Evolutionary conservation across 2,329 filamentous ascomycete genomes (phyloP).

Genomic region (Talaromyces sp.): DNA sequence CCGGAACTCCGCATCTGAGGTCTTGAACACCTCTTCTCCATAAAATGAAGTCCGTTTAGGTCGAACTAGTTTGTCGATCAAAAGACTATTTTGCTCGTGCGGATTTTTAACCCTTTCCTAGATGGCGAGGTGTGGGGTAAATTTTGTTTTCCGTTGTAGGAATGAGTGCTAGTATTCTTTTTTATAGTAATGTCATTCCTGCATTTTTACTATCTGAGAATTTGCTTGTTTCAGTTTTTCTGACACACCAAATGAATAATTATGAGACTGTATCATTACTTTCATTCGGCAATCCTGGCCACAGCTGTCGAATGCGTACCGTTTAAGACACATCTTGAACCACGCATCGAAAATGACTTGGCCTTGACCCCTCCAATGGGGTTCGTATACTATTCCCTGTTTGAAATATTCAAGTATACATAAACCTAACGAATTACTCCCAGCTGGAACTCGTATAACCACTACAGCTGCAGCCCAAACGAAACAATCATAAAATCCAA

Average conservation of each 20-base stretch:
- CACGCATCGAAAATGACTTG: conserved; percentile 17
- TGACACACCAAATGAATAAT: neutral
- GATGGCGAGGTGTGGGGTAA: neutral
- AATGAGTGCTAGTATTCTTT: neutral
- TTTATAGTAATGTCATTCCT: neutral
- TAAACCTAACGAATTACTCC: neutral
- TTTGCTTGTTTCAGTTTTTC: neutral
- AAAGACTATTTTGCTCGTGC: neutral
- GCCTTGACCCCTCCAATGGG: conserved; percentile 26
- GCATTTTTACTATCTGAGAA: neutral
- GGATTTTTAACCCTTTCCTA: neutral
- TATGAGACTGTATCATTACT: neutral
- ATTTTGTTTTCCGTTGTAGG: neutral
- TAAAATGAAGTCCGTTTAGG: neutral
- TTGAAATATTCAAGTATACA: neutral
- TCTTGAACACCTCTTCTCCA: neutral
- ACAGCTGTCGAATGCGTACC: neutral
- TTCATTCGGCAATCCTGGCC: neutral
- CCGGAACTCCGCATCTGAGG: neutral
- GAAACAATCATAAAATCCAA: conserved; percentile 47
- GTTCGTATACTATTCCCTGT: conserved; percentile 10
- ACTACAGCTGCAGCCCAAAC: conserved; percentile 46
- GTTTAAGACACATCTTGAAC: neutral
- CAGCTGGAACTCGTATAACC: conserved; percentile 57
- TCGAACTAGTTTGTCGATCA: neutral